These are phyloP conservation scores for Xerocomus spinulosus DNA, from an alignment of 768 basidiomycete genomes.

Conservation along the genomic window DNA sequence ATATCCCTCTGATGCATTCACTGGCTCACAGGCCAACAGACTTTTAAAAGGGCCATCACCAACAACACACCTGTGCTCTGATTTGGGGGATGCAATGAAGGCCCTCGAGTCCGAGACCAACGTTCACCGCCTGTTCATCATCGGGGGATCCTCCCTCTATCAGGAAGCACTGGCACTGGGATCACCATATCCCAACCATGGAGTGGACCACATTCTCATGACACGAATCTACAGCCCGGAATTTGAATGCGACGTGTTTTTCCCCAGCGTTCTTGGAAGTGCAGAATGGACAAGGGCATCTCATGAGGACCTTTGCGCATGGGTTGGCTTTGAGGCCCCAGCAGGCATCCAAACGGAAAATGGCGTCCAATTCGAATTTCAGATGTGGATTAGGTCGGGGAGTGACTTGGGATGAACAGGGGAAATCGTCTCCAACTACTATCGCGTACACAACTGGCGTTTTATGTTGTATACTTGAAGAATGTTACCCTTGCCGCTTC, in stretches of 20 bases:
- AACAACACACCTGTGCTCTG: slow-evolving; percentile 29
- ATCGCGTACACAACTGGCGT: background rate
- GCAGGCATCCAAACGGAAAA: slow-evolving; percentile 77
- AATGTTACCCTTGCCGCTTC: slow-evolving; percentile 62
- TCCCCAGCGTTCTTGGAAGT: slow-evolving; percentile 62
- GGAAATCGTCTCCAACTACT: background rate
- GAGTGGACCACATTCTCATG: slow-evolving; percentile 78
- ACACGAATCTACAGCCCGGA: slow-evolving; percentile 75
- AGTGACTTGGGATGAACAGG: background rate
- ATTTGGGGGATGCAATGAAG: slow-evolving; percentile 19
- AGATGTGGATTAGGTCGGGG: slow-evolving; percentile 80
- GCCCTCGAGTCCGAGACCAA: slow-evolving; percentile 9
- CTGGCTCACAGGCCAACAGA: slow-evolving; percentile 13
- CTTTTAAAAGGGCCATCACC: slow-evolving; percentile 10
- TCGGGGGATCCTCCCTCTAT: slow-evolving; percentile 91
- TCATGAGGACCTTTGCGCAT: slow-evolving; percentile 62
- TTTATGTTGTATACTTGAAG: background rate
- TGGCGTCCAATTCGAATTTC: slow-evolving; percentile 82
- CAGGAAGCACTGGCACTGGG: slow-evolving; percentile 49
- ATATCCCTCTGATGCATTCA: background rate
- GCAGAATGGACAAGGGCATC: slow-evolving; percentile 53
- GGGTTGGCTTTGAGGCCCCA: slow-evolving; percentile 79
- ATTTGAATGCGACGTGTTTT: slow-evolving; percentile 85
- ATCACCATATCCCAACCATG: slow-evolving; percentile 9
- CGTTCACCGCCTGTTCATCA: slow-evolving; percentile 70